Percentiles rank a stretch among this genome's conserved stretches.
Evolutionary conservation across 345 rosid genomes (phyloP).

Genomic region (Noccaea caerulescens): DNA sequence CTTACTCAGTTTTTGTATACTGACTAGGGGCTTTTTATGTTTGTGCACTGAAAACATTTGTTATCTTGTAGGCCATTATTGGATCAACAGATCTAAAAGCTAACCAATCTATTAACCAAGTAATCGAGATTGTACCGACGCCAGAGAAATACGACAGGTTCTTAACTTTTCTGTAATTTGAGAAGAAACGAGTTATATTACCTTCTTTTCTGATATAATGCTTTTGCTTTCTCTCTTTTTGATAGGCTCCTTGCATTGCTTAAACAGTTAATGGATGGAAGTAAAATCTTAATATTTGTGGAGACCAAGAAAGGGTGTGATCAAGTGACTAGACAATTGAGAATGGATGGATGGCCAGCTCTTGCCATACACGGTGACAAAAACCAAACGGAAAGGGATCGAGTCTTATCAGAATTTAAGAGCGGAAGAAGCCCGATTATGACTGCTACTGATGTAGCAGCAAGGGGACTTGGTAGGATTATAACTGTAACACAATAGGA

Average conservation of each 20-base stretch:
- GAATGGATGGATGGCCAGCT: slow-evolving; percentile 99
- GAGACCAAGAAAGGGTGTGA: slow-evolving; percentile 98
- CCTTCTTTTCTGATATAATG: not conserved
- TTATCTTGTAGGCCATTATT: slow-evolving; percentile 63
- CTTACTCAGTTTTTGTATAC: slow-evolving; percentile 15
- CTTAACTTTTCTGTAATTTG: slow-evolving; percentile 36
- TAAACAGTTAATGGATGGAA: slow-evolving; percentile 82
- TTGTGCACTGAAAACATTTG: not conserved
- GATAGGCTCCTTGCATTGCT: slow-evolving; percentile 77
- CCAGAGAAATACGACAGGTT: slow-evolving; percentile 89
- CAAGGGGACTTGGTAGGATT: slow-evolving; percentile 99
- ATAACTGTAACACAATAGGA: slow-evolving; percentile 58
- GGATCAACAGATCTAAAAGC: slow-evolving; percentile 91
- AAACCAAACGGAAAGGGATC: slow-evolving; percentile 90
- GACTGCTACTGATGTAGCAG: slow-evolving; percentile 99
- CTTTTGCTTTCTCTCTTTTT: slow-evolving; percentile 2
- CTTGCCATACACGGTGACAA: slow-evolving; percentile 98
- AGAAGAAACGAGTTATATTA: not conserved
- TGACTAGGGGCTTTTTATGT: slow-evolving; percentile 10
- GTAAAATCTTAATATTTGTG: slow-evolving; percentile 80
- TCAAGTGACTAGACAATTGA: slow-evolving; percentile 89
- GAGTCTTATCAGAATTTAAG: slow-evolving; percentile 94
- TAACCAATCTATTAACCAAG: slow-evolving; percentile 88
- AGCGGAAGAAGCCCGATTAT: slow-evolving; percentile 91
- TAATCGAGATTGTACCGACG: slow-evolving; percentile 80